A percentile compares a stretch with the other conserved stretches of the same genome.
Conservation (phyloP, 2,329 filamentous ascomycete genomes). For the Tolypocladium nubicola region DNA sequence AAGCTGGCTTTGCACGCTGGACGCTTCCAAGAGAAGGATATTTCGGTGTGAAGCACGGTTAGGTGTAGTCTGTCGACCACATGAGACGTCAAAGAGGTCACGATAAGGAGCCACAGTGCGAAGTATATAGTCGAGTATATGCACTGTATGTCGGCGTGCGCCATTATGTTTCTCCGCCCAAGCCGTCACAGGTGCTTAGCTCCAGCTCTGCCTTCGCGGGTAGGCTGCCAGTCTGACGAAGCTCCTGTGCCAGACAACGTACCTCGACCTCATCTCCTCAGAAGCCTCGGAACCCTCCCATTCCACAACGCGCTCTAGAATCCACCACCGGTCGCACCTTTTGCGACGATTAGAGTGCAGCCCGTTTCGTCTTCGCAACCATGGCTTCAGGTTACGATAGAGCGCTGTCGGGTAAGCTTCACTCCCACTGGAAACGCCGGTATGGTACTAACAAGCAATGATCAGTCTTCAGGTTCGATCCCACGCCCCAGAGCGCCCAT, state of each 20-base stretch:
- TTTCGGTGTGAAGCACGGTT: too few species aligned
- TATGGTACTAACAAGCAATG: slow-evolving; percentile 26
- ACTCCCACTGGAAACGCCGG: neutral
- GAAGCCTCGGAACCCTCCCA: slow-evolving; percentile 4
- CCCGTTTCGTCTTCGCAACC: slow-evolving; percentile 4
- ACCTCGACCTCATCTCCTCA: slow-evolving; percentile 4
- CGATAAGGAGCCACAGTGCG: neutral
- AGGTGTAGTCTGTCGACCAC: too few species aligned
- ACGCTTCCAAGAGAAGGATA: neutral
- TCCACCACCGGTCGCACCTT: neutral
- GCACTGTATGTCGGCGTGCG: slow-evolving; percentile 6
- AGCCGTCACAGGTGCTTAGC: slow-evolving; percentile 1
- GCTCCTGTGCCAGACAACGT: slow-evolving; percentile 13
- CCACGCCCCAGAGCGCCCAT: neutral
- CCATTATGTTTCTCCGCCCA: slow-evolving; percentile 18
- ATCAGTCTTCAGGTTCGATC: slow-evolving; percentile 68
- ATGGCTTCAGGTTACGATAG: slow-evolving; percentile 97
- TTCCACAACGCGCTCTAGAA: neutral
- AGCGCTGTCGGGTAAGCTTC: slow-evolving; percentile 86
- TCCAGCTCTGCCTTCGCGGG: slow-evolving; percentile 18
- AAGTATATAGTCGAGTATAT: neutral
- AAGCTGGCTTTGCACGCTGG: neutral
- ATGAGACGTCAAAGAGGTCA: neutral
- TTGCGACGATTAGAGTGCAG: neutral
- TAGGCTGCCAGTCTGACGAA: slow-evolving; percentile 30